A percentile compares a stretch with the other conserved stretches of the same genome.
Conservation (phyloP, 78 protist species). For the Dictyostelium discoideum region DNA sequence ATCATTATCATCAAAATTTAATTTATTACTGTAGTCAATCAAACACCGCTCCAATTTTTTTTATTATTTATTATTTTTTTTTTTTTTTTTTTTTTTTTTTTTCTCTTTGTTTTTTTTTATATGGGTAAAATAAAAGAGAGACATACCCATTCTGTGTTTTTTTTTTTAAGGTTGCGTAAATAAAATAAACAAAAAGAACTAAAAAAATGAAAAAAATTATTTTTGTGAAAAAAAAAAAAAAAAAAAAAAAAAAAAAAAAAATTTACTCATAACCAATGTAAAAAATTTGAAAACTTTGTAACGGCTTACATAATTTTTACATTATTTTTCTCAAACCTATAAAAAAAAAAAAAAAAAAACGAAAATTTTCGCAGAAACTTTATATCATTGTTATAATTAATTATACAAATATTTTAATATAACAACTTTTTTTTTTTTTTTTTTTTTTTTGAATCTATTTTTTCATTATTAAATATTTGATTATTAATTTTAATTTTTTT, state of each 20-base stretch:
- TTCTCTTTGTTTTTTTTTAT: background rate
- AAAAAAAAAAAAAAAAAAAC: no score
- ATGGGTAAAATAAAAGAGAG: background rate
- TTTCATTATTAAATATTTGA: no score
- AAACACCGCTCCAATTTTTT: background rate
- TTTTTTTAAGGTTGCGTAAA: background rate
- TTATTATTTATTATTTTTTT: no score
- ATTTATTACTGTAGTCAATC: background rate
- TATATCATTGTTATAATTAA: no score
- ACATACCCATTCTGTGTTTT: background rate
- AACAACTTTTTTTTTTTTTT: no score
- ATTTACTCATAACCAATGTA: background rate
- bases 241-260: no score
- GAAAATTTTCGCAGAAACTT: background rate
- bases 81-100: background rate
- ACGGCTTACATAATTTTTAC: background rate
- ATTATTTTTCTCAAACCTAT: no score
- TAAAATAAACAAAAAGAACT: background rate
- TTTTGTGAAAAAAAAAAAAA: no score
- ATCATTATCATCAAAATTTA: background rate
- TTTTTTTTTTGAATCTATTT: no score
- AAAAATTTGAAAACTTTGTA: background rate
- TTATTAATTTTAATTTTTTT: no score
- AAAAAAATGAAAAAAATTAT: background rate
- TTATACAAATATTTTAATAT: no score